Conservation (phyloP, 495 filamentous ascomycete genomes). For the Copromyces sp. region DNA sequence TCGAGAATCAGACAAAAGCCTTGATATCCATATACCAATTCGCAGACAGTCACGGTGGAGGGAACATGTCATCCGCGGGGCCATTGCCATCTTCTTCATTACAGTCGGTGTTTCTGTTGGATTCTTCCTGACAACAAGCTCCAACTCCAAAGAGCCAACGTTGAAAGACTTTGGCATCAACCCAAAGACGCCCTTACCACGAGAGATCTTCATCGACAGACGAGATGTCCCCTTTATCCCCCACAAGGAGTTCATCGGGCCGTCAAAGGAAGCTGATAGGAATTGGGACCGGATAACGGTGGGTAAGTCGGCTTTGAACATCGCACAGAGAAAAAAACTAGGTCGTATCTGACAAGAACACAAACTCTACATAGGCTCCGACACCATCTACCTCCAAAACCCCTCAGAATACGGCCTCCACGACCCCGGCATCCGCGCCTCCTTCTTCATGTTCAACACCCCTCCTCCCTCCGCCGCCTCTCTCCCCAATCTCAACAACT, state of each 20-base stretch:
- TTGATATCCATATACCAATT: neutral
- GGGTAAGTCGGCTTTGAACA: neutral
- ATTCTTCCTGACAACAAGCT: neutral
- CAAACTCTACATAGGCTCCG: neutral
- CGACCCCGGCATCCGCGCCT: neutral
- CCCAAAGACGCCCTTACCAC: neutral
- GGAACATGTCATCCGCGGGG: neutral
- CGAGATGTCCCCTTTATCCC: neutral
- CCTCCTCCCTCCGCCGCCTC: neutral
- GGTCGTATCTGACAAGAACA: too few species aligned
- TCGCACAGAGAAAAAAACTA: too few species aligned
- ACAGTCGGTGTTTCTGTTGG: neutral
- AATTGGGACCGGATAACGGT: neutral
- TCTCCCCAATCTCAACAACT: neutral
- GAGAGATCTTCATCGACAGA: neutral
- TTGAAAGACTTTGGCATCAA: conserved; percentile 1
- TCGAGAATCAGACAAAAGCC: neutral
- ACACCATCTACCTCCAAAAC: neutral
- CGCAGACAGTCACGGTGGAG: neutral
- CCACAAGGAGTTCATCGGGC: conserved; percentile 1
- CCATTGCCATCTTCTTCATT: neutral
- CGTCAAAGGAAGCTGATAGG: neutral
- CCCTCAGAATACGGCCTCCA: neutral
- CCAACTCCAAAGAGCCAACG: neutral
- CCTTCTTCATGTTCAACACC: conserved; percentile 1